Evolutionary conservation across 139 green algal species (phyloP), one percentile per base, ranked within the genome.

Genomic region (Picochlorum sp.): DNA sequence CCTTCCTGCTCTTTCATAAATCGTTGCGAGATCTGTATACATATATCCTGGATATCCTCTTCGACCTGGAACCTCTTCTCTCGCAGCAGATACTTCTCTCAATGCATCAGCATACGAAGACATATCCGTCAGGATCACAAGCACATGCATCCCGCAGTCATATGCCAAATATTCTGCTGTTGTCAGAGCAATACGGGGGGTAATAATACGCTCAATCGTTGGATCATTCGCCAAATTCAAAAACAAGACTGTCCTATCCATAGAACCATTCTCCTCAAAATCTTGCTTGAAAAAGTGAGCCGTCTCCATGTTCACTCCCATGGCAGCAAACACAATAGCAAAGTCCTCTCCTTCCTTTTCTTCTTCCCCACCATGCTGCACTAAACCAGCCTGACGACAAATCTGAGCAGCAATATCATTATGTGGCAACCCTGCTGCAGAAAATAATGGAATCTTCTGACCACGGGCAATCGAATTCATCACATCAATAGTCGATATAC

Each of bases 241-340:
- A 85, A 99, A 99, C 37, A 99, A 86, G 45, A 92, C 86, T 4
- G 92, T 95, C 51, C 89, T 83, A 81, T 97, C 92, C 77, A 99
- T 88, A 20, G 86, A 94, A 18, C 94, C 94, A 76, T 98, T 99
- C 81, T 98, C 89, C 79, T 99, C 94, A 77, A 99, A 99, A 62
- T 99, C 94, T 79, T 87, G 69, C 83, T 99, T 97, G 86, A 99
- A 99, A 79, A 97, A 99, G 65, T 96, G 86, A 6, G 94, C 90
- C 11, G 94, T 99, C 79, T 99, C 94, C 94, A 99, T 98, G 88
- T 98, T 99, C 51, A 99, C 94, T 66, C 94, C 94, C 94, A 99
- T 99, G 58, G 94, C 94, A 20, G 91, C 94, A 77, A 99, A 99
- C 14, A 99, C 94, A 68, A 99, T 98, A 69, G 91, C 92, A 77